Evolutionary conservation across 2,329 filamentous ascomycete species (phyloP).

Genomic region (Colletotrichum coccodes): DNA sequence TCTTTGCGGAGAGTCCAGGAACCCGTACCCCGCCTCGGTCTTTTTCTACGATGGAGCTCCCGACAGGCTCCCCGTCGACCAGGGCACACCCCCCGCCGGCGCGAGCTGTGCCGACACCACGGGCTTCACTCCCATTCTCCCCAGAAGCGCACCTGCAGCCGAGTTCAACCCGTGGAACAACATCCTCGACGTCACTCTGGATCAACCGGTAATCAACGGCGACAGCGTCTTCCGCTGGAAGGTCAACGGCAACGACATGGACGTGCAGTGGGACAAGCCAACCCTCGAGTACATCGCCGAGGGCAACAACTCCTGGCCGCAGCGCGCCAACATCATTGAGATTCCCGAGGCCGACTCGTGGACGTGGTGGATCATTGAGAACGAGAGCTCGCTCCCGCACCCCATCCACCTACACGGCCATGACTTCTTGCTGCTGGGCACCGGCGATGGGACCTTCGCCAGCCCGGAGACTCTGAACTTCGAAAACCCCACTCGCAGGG

Average conservation of each 20-base stretch:
- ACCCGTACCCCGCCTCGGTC: slow-evolving; percentile 46
- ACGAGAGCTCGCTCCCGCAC: slow-evolving; percentile 45
- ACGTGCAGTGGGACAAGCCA: slow-evolving; percentile 51
- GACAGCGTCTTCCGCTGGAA: slow-evolving; percentile 40
- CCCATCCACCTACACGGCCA: slow-evolving; percentile 62
- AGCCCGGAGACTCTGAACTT: slow-evolving; percentile 39
- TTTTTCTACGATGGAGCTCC: slow-evolving; percentile 48
- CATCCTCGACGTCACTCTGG: slow-evolving; percentile 36
- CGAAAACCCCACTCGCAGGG: slow-evolving; percentile 56
- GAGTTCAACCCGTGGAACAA: slow-evolving; percentile 38
- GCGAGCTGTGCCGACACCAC: slow-evolving; percentile 35
- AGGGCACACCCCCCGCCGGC: slow-evolving; percentile 36
- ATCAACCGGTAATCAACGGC: slow-evolving; percentile 31
- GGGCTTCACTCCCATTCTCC: slow-evolving; percentile 38
- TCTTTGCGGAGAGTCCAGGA: slow-evolving; percentile 43
- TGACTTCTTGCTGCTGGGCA: slow-evolving; percentile 45
- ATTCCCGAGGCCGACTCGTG: slow-evolving; percentile 36
- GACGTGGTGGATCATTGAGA: slow-evolving; percentile 46
- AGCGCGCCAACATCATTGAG: slow-evolving; percentile 35
- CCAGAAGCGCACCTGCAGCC: slow-evolving; percentile 35
- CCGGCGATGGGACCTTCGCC: slow-evolving; percentile 33
- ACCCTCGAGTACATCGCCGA: slow-evolving; percentile 43
- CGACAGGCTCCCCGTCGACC: slow-evolving; percentile 40
- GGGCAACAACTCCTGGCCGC: slow-evolving; percentile 32
- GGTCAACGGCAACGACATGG: slow-evolving; percentile 44